These are phyloP conservation scores for Datura wrightii DNA, from an alignment of 257 asterid genomes.

Conservation along the genomic window DNA sequence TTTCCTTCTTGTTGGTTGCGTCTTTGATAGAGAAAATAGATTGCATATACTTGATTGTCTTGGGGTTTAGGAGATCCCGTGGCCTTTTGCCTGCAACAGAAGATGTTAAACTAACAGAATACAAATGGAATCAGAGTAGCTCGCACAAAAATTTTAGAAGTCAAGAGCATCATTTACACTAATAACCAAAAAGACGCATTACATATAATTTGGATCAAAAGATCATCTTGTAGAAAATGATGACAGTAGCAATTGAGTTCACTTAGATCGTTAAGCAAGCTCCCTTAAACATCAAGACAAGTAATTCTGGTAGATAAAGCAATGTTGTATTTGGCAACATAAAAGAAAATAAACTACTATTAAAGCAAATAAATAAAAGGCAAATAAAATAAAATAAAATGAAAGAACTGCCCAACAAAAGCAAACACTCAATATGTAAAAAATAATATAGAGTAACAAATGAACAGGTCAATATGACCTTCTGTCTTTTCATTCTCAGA, in stretches of 20 bases:
- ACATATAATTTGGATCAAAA: neutral
- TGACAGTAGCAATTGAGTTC: constrained; percentile 15
- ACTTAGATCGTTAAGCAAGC: constrained; percentile 17
- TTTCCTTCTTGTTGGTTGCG: constrained; percentile 84
- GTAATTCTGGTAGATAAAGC: constrained; percentile 15
- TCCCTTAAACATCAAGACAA: constrained; percentile 16
- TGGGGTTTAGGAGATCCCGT: constrained; percentile 91
- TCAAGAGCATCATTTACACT: constrained; percentile 7
- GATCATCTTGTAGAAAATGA: neutral
- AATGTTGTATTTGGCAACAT: neutral
- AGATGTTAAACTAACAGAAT: constrained; percentile 26
- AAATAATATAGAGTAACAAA: neutral
- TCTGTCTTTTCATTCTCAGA: constrained; percentile 5
- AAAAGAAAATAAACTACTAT: neutral
- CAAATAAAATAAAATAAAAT: neutral
- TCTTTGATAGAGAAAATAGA: constrained; percentile 84
- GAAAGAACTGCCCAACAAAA: neutral
- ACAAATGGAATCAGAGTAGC: constrained; percentile 4
- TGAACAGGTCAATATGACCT: neutral
- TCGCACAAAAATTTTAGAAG: constrained; percentile 9
- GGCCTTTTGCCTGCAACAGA: constrained; percentile 83
- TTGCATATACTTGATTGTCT: constrained; percentile 94
- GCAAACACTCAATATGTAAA: neutral
- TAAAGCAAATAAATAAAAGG: neutral
- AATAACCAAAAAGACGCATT: neutral